Percentiles rank a stretch among this genome's conserved stretches.
Conservation (phyloP, 2,329 filamentous ascomycete genomes). For the Fusarium cicatricum region DNA sequence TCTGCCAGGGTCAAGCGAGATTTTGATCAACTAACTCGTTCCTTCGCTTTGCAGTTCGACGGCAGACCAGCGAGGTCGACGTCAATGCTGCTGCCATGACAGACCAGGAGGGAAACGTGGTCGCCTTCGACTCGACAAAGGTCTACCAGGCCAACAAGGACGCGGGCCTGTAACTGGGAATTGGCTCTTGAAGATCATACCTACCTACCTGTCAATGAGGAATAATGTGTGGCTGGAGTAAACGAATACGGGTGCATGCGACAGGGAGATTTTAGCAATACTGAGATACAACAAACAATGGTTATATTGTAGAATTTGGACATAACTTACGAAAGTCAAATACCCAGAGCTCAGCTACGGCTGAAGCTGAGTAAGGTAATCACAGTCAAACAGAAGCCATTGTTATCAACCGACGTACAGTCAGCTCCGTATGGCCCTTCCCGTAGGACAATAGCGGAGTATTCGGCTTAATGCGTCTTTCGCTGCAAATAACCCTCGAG, state of each 20-base stretch:
- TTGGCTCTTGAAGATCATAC: too few species aligned
- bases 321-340: background rate
- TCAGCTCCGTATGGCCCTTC: too few species aligned
- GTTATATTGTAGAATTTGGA: background rate
- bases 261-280: background rate
- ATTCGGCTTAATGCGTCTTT: too few species aligned
- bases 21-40: conserved; percentile 9
- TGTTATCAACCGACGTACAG: too few species aligned
- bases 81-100: conserved; percentile 57
- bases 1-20: background rate
- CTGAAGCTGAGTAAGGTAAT: too few species aligned
- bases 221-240: background rate
- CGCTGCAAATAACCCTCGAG: too few species aligned
- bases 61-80: conserved; percentile 35
- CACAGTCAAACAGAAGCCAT: too few species aligned
- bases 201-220: background rate
- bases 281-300: background rate
- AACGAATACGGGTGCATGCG: background rate
- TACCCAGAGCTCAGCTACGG: too few species aligned
- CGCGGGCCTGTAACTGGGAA: conserved; percentile 46
- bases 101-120: conserved; percentile 53
- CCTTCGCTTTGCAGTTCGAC: conserved; percentile 18
- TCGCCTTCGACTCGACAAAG: conserved; percentile 53
- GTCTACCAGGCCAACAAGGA: conserved; percentile 53
- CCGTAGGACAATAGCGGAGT: too few species aligned